phyloP scores from a whole-genome alignment of 768 basidiomycete species.

The Piloderma croceum region DNA sequence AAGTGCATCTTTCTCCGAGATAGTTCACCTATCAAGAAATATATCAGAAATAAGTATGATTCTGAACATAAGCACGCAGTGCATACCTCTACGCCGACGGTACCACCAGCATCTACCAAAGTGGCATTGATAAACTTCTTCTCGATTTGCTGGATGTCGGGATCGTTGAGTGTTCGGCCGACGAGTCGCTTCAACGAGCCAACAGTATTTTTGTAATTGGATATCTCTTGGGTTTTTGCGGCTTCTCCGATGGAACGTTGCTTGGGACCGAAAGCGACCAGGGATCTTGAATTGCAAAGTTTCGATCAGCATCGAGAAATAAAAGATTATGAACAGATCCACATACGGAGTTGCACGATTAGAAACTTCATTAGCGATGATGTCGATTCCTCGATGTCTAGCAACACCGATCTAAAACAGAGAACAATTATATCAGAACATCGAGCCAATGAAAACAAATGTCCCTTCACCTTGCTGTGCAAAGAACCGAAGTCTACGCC shows the following conservation, averaged over 20 bases:
- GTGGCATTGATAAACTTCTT: slow-evolving; percentile 87
- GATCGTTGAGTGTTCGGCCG: slow-evolving; percentile 73
- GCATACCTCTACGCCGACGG: slow-evolving; percentile 81
- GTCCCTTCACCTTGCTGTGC: slow-evolving; percentile 67
- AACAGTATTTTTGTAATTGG: slow-evolving; percentile 96
- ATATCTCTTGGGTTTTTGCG: slow-evolving; percentile 96
- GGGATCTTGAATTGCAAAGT: slow-evolving; percentile 50
- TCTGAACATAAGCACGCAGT: neutral
- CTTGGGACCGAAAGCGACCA: slow-evolving; percentile 90
- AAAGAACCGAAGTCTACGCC: slow-evolving; percentile 92
- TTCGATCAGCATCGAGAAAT: neutral
- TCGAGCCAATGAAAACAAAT: slow-evolving; percentile 2
- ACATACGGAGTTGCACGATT: slow-evolving; percentile 94
- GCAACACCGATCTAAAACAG: slow-evolving; percentile 82
- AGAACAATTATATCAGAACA: slow-evolving; percentile 11
- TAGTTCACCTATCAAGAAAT: slow-evolving; percentile 65
- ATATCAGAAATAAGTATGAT: slow-evolving; percentile 11
- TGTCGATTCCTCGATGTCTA: slow-evolving; percentile 94
- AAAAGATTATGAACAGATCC: neutral
- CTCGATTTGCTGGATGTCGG: slow-evolving; percentile 79
- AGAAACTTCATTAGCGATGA: slow-evolving; percentile 96
- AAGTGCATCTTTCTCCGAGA: slow-evolving; percentile 71
- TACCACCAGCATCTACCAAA: slow-evolving; percentile 78
- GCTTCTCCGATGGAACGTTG: slow-evolving; percentile 90
- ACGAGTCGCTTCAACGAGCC: slow-evolving; percentile 89